phyloP scores from a whole-genome alignment of 148 eudicot genomes.

The Heliamphora exappendiculata region DNA sequence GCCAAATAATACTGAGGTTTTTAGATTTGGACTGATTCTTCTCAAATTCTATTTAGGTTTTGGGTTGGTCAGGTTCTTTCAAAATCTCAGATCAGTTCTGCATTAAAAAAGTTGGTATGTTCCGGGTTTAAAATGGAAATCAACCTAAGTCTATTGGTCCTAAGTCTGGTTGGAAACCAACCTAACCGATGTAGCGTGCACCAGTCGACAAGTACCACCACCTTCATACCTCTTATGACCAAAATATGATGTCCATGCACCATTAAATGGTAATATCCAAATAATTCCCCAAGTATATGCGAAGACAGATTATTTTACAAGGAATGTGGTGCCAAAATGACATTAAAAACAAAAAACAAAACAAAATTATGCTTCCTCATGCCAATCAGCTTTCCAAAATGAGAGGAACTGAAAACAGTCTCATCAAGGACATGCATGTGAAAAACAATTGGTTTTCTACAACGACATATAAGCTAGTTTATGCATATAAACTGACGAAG shows the following conservation, averaged over 20 bases:
- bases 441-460: background rate
- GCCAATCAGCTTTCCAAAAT: background rate
- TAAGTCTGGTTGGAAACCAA: background rate
- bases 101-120: background rate
- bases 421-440: background rate
- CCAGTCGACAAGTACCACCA: background rate
- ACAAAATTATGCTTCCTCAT: background rate
- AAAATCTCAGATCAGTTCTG: background rate
- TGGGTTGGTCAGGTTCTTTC: background rate
- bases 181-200: background rate
- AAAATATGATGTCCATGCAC: background rate
- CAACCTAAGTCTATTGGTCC: background rate
- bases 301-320: background rate
- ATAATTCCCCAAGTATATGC: background rate
- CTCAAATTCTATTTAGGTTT: background rate
- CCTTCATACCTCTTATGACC: background rate
- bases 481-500: background rate
- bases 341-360: background rate
- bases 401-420: background rate
- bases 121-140: background rate
- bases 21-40: background rate
- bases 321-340: background rate
- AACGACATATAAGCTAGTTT: background rate
- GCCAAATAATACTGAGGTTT: background rate
- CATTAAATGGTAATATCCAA: background rate